Base-by-base conservation (phyloP, 345 rosid genomes). In the Corchorus capsularis region DNA sequence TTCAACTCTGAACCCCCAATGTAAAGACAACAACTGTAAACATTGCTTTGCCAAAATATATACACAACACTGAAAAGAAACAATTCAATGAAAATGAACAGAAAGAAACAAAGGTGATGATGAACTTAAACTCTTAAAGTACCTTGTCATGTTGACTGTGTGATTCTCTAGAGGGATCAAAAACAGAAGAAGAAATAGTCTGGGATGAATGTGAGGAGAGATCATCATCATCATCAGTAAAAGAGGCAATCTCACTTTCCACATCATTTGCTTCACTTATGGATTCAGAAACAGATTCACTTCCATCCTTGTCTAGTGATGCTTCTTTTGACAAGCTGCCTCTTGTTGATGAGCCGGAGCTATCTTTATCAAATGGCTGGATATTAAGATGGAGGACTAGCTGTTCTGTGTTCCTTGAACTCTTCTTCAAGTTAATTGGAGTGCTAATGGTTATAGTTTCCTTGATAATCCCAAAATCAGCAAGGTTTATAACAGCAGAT, bases 211-310 rank as follows among this genome's bases (percentile, higher is more conserved):
- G 85, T 9, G 91, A 77, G 34, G 96, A 87, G 81, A 83, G 75
- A 82, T 81, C 88, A 57, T 91, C 94, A 4, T 92, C 95, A 59
- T 93, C 98, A 6, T 90, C 98, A 5, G 98, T 92, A 72, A 89
- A 90, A 4, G 93, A 89, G 6, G 91, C 88, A 77, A 90, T 87
- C 84, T 91, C 87, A 77, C 83, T 78, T 77, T 84, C 91, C 74
- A 68, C 88, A 22, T 84, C 88, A 47, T 89, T 85, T 53, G 80
- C 93, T 78, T 83, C 89, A 75, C 87, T 87, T 6, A 78, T 81
- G 57, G 85, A 81, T 76, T 85, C 90, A 16, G 90, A 89, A 72
- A 89, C 89, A 70, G 91, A 81, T 77, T 84, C 89, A 76, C 86
- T 90, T 70, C 89, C 85, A 70, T 83, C 81, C 79, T 85, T 88